Evolutionary conservation across 1,139 yeast genomes (phyloP).

Genomic region (Wickerhamomyces sp.): DNA sequence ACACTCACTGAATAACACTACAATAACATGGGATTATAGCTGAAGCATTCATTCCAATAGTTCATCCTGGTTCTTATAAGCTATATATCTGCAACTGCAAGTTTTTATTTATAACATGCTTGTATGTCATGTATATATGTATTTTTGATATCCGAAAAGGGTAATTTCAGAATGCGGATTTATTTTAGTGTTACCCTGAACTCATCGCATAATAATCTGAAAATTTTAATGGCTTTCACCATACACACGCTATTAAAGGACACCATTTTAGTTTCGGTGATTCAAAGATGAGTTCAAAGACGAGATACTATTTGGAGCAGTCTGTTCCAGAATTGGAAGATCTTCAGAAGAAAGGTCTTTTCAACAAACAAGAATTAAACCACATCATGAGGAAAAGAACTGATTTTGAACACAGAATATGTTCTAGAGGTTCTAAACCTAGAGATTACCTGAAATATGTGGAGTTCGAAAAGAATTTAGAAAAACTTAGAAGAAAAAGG

Average conservation of each 20-base stretch:
- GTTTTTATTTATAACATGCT: no score
- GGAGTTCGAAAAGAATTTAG: conserved; percentile 78
- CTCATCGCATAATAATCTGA: neutral
- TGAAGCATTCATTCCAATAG: no score
- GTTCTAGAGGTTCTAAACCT: conserved; percentile 77
- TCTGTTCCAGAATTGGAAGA: conserved; percentile 93
- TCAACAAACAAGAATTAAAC: conserved; percentile 74
- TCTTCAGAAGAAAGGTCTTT: conserved; percentile 73
- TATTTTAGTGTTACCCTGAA: conserved; percentile 1
- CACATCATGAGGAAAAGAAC: conserved; percentile 91
- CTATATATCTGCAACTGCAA: no score
- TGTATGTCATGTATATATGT: no score
- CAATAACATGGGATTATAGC: no score
- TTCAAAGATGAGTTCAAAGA: conserved; percentile 62
- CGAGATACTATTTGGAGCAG: conserved; percentile 74
- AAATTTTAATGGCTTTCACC: no score
- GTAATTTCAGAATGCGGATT: no score
- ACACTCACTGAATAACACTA: no score
- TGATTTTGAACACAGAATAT: conserved; percentile 88
- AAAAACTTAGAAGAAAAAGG: conserved; percentile 71
- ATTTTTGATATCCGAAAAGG: no score
- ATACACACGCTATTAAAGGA: no score
- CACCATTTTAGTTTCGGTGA: neutral
- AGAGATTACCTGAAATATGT: conserved; percentile 77
- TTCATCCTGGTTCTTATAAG: no score